These are phyloP conservation scores for Acanthamoeba sp. DNA, from an alignment of 208 protist species.

Conservation along the genomic window DNA sequence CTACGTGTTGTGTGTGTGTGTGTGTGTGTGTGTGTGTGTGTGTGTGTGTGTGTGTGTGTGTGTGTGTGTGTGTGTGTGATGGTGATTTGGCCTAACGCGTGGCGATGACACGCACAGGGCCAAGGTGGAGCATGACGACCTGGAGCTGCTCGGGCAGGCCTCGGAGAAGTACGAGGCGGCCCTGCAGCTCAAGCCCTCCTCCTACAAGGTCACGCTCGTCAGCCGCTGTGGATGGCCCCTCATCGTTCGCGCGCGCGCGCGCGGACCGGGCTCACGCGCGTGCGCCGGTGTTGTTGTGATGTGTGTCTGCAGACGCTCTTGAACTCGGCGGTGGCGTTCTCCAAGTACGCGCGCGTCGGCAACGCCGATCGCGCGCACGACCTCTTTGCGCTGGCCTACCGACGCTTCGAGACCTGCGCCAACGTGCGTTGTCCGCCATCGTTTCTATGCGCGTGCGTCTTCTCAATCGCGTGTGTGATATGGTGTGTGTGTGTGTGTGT, in stretches of 20 bases:
- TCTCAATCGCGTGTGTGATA: too few species aligned
- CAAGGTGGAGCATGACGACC: slow-evolving; percentile 36
- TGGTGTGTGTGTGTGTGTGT: neutral
- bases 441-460: too few species aligned
- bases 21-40: too few species aligned
- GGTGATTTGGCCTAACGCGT: too few species aligned
- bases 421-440: neutral
- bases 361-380: neutral
- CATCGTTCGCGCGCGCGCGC: too few species aligned
- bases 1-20: too few species aligned
- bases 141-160: slow-evolving; percentile 1
- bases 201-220: slow-evolving; percentile 68
- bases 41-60: too few species aligned
- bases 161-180: slow-evolving; percentile 44
- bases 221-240: too few species aligned
- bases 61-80: neutral
- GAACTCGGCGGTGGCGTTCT: slow-evolving; percentile 37
- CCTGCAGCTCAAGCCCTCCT: slow-evolving; percentile 47
- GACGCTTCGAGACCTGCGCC: neutral
- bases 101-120: too few species aligned
- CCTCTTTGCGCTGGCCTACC: neutral
- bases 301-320: neutral
- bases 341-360: slow-evolving; percentile 11
- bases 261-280: too few species aligned
- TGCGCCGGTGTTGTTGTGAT: neutral